A percentile compares a stretch with the other conserved stretches of the same genome.
phyloP scores from a whole-genome alignment of 2,329 filamentous ascomycete species.

The Cladosporium sp. region DNA sequence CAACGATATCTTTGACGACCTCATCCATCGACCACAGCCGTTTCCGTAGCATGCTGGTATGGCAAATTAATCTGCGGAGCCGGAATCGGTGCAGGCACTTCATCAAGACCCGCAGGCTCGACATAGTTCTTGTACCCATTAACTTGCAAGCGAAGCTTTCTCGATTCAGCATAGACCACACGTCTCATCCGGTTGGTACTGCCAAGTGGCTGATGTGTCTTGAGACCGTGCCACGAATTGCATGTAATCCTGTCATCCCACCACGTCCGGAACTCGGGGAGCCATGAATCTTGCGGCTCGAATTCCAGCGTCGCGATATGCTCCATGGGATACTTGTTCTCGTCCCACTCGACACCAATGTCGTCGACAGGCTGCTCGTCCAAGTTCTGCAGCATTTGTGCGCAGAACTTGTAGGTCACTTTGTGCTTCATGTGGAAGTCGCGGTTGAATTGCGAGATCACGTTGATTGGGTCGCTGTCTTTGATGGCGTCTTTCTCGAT shows the following conservation, averaged over 20 bases:
- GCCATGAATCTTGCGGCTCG: conserved; percentile 37
- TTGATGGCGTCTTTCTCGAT: conserved; percentile 24
- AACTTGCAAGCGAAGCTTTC: conserved; percentile 36
- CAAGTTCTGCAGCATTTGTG: conserved; percentile 31
- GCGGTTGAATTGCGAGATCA: conserved; percentile 29
- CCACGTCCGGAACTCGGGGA: conserved; percentile 38
- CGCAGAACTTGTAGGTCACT: conserved; percentile 33
- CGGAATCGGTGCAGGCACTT: conserved; percentile 34
- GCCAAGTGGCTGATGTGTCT: conserved; percentile 36
- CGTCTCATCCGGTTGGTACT: conserved; percentile 39
- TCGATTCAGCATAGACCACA: conserved; percentile 39
- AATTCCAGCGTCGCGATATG: conserved; percentile 36
- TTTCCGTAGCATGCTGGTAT: conserved; percentile 21
- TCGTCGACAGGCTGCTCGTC: conserved; percentile 34
- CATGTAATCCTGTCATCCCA: conserved; percentile 39
- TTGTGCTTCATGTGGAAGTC: conserved; percentile 32
- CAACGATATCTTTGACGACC: background rate
- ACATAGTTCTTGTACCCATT: conserved; percentile 39
- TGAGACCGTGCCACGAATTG: conserved; percentile 39
- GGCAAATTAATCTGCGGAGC: conserved; percentile 24
- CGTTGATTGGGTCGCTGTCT: conserved; percentile 29
- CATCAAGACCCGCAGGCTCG: conserved; percentile 34
- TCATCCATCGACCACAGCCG: conserved; percentile 15
- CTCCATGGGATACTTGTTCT: conserved; percentile 31
- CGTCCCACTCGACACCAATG: conserved; percentile 31